Conservation (phyloP, 345 rosid genomes). For the Heritiera littoralis region DNA sequence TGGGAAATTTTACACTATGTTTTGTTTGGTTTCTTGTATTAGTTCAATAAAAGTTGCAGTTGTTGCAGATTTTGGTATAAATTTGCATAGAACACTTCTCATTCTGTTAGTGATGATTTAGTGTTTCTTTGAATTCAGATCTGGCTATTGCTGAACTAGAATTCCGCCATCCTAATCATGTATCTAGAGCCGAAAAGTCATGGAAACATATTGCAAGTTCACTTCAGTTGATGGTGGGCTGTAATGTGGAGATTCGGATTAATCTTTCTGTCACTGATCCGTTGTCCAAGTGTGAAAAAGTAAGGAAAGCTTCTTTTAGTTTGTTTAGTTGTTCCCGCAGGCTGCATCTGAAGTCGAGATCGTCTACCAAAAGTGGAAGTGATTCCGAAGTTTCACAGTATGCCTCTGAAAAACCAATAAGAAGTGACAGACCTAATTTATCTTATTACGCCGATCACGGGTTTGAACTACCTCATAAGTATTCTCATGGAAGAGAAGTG, state of each 20-base stretch:
- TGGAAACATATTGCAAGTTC: constrained; percentile 91
- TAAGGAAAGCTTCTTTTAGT: constrained; percentile 58
- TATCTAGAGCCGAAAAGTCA: constrained; percentile 80
- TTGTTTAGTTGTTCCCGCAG: constrained; percentile 78
- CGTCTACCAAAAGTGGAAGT: constrained; percentile 38
- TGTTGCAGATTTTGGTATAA: not conserved
- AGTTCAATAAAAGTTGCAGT: not conserved
- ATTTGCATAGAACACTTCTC: not conserved
- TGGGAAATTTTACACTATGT: not conserved
- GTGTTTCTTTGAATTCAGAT: constrained; percentile 41
- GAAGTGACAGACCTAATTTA: constrained; percentile 30
- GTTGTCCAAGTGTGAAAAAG: constrained; percentile 45
- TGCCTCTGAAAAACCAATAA: constrained; percentile 49
- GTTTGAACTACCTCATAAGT: constrained; percentile 34
- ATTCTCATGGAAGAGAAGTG: constrained; percentile 35
- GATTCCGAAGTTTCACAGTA: constrained; percentile 50
- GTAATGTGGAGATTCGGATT: constrained; percentile 85
- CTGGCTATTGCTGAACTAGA: constrained; percentile 79
- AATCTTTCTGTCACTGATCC: constrained; percentile 55
- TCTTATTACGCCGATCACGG: constrained; percentile 38
- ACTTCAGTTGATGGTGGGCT: constrained; percentile 72
- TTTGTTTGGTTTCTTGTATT: not conserved
- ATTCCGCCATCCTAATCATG: constrained; percentile 56
- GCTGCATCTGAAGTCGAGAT: constrained; percentile 46
- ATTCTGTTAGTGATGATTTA: constrained; percentile 15